Percentiles rank a stretch among this genome's conserved stretches.
phyloP scores from a whole-genome alignment of 805 yeast species.

The Wickerhamiella occidentalis region DNA sequence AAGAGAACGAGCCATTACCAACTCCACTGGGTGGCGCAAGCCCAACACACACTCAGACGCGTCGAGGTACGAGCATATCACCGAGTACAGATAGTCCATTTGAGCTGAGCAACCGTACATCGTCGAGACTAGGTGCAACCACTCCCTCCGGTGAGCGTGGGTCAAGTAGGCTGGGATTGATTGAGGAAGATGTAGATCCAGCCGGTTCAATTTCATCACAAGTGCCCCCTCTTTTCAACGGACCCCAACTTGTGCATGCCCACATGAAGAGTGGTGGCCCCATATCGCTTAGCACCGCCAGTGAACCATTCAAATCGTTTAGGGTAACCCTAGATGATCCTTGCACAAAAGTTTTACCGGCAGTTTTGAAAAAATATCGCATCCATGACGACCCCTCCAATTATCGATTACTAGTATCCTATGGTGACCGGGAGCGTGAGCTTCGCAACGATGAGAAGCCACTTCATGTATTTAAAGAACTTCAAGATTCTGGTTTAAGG shows the following conservation, averaged over 20 bases:
- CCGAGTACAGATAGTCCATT: conserved; percentile 5
- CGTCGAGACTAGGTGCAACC: background rate
- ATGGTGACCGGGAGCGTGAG: conserved; percentile 80
- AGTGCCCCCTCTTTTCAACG: conserved; percentile 13
- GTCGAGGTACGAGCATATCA: background rate
- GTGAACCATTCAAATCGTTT: conserved; percentile 63
- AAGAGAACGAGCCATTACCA: conserved; percentile 55
- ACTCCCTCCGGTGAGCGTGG: conserved; percentile 5
- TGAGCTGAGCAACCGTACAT: conserved; percentile 8
- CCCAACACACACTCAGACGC: conserved; percentile 7
- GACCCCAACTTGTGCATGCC: conserved; percentile 9
- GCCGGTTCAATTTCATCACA: conserved; percentile 16
- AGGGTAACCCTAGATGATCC: conserved; percentile 85
- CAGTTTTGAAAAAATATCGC: conserved; percentile 77
- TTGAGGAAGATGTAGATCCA: conserved; percentile 7
- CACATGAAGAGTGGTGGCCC: conserved; percentile 8
- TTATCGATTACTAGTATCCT: conserved; percentile 78
- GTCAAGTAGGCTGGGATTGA: conserved; percentile 1
- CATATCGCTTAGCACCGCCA: conserved; percentile 11
- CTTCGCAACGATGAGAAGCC: conserved; percentile 80
- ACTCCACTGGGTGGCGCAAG: conserved; percentile 30
- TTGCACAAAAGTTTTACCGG: conserved; percentile 74
- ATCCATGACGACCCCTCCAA: conserved; percentile 74
- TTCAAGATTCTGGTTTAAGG: conserved; percentile 71
- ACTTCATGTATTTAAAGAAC: conserved; percentile 67